Conservation (phyloP, 441 rosid species). For the Aleurites moluccanus region DNA sequence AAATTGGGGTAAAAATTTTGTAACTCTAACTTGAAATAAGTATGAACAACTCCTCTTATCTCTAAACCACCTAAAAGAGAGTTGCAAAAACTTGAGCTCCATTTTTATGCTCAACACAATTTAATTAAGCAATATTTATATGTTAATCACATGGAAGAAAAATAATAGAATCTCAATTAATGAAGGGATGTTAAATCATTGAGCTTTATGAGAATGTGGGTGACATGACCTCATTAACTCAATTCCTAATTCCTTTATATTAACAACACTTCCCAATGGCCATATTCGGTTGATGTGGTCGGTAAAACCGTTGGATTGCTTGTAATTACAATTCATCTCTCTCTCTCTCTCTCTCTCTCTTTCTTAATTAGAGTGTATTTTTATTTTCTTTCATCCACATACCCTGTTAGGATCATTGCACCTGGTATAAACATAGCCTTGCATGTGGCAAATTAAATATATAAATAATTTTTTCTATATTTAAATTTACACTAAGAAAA, state of each 20-base stretch:
- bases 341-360: too few relatives aligned
- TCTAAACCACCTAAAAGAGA: background rate
- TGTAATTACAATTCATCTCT: conserved; percentile 2
- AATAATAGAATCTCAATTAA: conserved; percentile 20
- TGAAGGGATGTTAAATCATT: conserved; percentile 21
- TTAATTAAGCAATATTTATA: background rate
- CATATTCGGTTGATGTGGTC: conserved; percentile 40
- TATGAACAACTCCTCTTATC: background rate
- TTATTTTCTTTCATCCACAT: conserved; percentile 14
- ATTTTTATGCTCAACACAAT: background rate
- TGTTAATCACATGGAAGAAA: conserved; percentile 30
- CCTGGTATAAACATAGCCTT: conserved; percentile 41
- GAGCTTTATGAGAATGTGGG: conserved; percentile 20
- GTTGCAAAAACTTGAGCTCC: background rate
- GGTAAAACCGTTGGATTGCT: conserved; percentile 40
- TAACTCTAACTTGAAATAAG: background rate
- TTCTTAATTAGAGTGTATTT: background rate
- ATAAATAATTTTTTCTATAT: background rate
- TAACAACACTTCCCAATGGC: conserved; percentile 34
- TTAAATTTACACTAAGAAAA: background rate
- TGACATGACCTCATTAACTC: conserved; percentile 29
- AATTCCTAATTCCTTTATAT: background rate
- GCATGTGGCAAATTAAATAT: conserved; percentile 39
- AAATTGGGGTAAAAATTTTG: too few relatives aligned
- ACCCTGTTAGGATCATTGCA: conserved; percentile 46